Evolutionary conservation across 2,329 filamentous ascomycete species (phyloP), one percentile per base, ranked within the genome.

Genomic region (Dactylonectria estremocensis): DNA sequence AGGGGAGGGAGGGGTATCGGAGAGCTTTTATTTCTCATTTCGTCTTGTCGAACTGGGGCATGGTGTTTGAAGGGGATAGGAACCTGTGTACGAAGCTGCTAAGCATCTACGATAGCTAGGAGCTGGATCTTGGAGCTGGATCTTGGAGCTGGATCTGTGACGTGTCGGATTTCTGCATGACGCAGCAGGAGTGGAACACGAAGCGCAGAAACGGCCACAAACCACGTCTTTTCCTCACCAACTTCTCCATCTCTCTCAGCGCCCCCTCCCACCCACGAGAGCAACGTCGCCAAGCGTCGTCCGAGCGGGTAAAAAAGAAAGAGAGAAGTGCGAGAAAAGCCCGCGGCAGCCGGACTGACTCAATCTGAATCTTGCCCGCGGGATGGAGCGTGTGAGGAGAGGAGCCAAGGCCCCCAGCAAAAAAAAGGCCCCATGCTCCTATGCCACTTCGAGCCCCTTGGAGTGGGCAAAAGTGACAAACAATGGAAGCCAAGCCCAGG

Each of bases 381-480:
- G 20, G 50, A 35, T 20, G 18, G 18, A 14, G 46, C 46, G 18
- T 10, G 28, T 13, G 45, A 20, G 56, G 24, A 45, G 28, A 28
- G 24, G 24, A 28, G 24, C 7, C 24, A 28, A 28, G 46, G 9
- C 35, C 35, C 48, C 46, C 49, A 62, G 31, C 52, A 55, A 28
- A 28, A 28, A 28, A 28, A 28, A 40, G 33, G 60, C 52, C 52
- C 60, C 60, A 56, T 62, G 8, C 60, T 3, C 33, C 20, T 33
- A 49, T 49, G 22, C 40, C 50, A 5, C 13, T 43, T 28, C 18
- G 24, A 49, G 18, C 43, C 43, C 56, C 14, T 59, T 28, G 48
- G 43, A 59, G n/a, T 28, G 40, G 40, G 40, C 40, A n/a, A 43
- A 43, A 43, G 40, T 31, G 33, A 22, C 5, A 20, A 54, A 24